These are phyloP conservation scores for Cladosporium sp. DNA, from an alignment of 2,329 filamentous ascomycete genomes.

Conservation along the genomic window DNA sequence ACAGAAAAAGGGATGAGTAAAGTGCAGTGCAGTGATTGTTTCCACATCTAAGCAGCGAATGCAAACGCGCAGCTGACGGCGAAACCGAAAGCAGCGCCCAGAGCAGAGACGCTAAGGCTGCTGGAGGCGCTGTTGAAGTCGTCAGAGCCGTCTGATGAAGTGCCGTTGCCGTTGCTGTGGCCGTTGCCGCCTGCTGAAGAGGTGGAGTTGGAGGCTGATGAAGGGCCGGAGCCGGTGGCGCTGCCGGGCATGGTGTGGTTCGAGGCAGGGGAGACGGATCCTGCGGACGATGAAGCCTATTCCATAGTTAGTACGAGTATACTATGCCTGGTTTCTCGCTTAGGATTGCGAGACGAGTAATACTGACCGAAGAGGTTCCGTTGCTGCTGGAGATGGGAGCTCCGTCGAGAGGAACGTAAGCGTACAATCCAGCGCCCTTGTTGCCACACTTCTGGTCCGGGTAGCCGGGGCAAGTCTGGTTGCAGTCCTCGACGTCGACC, in stretches of 20 bases:
- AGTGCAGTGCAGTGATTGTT: background rate
- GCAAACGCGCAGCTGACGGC: constrained; percentile 1
- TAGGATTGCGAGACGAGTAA: background rate
- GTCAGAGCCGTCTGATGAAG: background rate
- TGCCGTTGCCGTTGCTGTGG: background rate
- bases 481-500: constrained; percentile 52
- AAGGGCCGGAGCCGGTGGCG: background rate
- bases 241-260: constrained; percentile 1
- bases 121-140: background rate
- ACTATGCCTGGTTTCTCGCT: background rate
- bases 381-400: constrained; percentile 54
- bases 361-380: constrained; percentile 12
- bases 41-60: constrained; percentile 1
- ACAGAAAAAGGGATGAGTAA: background rate
- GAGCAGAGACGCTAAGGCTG: background rate
- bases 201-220: background rate
- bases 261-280: constrained; percentile 2
- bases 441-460: constrained; percentile 67
- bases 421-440: constrained; percentile 54
- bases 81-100: background rate
- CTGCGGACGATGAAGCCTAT: no score
- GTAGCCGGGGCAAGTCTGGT: constrained; percentile 67
- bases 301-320: no score
- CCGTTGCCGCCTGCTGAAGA: constrained; percentile 1
- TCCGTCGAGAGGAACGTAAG: constrained; percentile 62